Evolutionary conservation across 495 filamentous ascomycete genomes (phyloP), one percentile per base, ranked within the genome.

Genomic region (Annulohypoxylon stygium): DNA sequence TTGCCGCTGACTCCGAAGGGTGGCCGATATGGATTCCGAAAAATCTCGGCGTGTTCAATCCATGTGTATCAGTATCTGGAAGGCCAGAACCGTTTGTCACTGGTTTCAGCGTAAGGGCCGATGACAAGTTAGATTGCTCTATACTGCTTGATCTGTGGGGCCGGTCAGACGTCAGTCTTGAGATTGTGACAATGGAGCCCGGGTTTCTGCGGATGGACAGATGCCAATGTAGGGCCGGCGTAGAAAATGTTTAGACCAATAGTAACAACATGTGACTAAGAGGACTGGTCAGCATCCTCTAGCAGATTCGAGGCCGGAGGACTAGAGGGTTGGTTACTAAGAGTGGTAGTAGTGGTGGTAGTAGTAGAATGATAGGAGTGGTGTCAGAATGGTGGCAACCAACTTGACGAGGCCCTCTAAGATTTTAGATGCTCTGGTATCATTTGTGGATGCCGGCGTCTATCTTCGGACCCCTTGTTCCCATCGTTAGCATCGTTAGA

Each of bases 231-330:
- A 18, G 4, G 2, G 12, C 5, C 30, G 5, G 5, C 18, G 16
- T 47, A 47, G 43, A 47, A 6, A 20, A 20, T 43, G 12, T 72
- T n/a, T 30, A 59, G 18, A 25, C 70, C 75, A 70, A 66, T 69
- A 41, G 65, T 57, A 68, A 60, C 18, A 62, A 65, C 77, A 78
- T 78, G 77, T 78, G 75, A 71, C 64, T 57, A 55, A 67, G 67
- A 37, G 62, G 77, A 78, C 58, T 78, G 77, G 77, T 66, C 64
- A 72, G 64, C 67, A 69, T 53, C 12, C 26, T 64, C 68, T 34
- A 71, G 62, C 57, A 30, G 50, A 68, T 61, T 72, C 73, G 62
- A 69, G 65, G 34, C 59, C 69, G 50, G 41, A 58, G 37, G 37
- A 11, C 12, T 39, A 12, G 37, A 66, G 55, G 69, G 69, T 39